Percentiles rank a stretch among this genome's conserved stretches.
Conservation (phyloP, 2,329 filamentous ascomycete species). For the Trichoderma sp. region DNA sequence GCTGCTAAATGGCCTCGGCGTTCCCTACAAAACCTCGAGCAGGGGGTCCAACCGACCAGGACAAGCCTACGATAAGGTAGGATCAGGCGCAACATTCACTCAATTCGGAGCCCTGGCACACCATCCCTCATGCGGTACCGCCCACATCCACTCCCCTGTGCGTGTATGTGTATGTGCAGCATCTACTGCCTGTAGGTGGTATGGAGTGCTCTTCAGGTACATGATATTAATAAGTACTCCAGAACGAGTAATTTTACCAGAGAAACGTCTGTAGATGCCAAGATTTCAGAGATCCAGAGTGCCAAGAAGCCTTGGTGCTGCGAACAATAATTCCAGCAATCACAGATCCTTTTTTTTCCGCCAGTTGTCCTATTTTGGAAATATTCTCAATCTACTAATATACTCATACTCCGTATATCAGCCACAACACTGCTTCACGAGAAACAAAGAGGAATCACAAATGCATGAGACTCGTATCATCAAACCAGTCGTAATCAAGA, state of each 20-base stretch:
- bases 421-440: background rate
- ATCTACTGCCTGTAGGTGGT: background rate
- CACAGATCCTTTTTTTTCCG: background rate
- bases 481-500: background rate
- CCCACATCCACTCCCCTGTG: background rate
- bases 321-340: background rate
- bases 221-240: background rate
- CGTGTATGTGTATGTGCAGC: background rate
- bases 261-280: background rate
- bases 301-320: background rate
- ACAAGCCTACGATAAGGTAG: background rate
- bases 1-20: background rate
- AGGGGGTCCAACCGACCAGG: background rate
- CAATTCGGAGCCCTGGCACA: background rate
- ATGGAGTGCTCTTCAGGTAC: background rate
- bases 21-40: background rate
- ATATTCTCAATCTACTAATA: background rate
- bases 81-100: constrained; percentile 17
- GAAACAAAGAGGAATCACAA: background rate
- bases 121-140: background rate
- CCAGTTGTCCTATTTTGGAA: background rate
- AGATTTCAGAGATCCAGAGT: background rate
- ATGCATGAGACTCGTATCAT: background rate
- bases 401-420: background rate
- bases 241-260: background rate